Evolutionary conservation across 129 eudicot species (phyloP).

Genomic region (Erigeron canadensis): DNA sequence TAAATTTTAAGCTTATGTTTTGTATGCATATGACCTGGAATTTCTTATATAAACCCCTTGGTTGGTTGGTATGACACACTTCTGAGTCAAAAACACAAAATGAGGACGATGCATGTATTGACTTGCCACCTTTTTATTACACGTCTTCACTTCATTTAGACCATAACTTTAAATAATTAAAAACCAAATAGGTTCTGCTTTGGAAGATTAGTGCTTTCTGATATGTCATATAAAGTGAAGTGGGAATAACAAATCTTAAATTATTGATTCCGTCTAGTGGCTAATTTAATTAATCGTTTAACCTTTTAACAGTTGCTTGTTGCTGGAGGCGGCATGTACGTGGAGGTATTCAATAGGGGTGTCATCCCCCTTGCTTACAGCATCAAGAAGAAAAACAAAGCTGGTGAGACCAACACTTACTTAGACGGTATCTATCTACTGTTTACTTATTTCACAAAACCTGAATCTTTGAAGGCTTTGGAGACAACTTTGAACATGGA

Average conservation of each 20-base stretch:
- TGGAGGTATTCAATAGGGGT: conserved; percentile 91
- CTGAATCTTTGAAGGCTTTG: conserved; percentile 57
- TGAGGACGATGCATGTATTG: conserved; percentile 33
- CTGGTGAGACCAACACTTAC: conserved; percentile 86
- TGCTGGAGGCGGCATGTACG: conserved; percentile 97
- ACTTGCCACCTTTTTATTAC: conserved; percentile 26
- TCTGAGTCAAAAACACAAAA: conserved; percentile 42
- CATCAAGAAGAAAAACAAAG: conserved; percentile 84
- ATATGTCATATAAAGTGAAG: conserved; percentile 34
- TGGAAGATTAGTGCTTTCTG: conserved; percentile 36
- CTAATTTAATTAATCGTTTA: conserved; percentile 11
- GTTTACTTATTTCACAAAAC: conserved; percentile 89
- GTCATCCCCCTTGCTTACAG: conserved; percentile 78
- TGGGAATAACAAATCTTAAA: conserved; percentile 33
- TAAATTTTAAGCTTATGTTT: neutral
- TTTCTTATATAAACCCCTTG: conserved; percentile 23
- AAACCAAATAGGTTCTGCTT: conserved; percentile 3
- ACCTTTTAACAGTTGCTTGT: conserved; percentile 73
- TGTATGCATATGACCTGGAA: conserved; percentile 36
- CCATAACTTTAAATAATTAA: conserved; percentile 21
- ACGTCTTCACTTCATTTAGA: conserved; percentile 19
- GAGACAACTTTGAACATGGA: conserved; percentile 53
- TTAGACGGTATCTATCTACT: conserved; percentile 85
- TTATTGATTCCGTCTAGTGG: conserved; percentile 30
- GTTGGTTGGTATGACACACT: conserved; percentile 32